phyloP scores from a whole-genome alignment of 2,329 filamentous ascomycete species.

The Xylaria hypoxylon region DNA sequence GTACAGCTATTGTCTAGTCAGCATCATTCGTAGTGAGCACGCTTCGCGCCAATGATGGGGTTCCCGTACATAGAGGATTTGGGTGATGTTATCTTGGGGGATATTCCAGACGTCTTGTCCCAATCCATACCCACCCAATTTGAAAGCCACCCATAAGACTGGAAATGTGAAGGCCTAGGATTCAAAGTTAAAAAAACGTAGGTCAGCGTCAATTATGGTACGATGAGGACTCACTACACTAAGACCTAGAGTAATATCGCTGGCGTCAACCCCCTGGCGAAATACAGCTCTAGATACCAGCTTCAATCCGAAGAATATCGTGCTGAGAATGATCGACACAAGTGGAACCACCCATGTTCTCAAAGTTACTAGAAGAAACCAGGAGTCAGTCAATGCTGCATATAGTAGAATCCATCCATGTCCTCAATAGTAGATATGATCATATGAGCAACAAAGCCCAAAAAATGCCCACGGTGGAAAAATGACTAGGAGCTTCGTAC shows the following conservation, averaged over 20 bases:
- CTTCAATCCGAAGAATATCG: constrained; percentile 23
- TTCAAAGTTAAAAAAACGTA: constrained; percentile 1
- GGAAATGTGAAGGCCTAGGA: constrained; percentile 28
- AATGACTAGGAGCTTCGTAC: constrained; percentile 12
- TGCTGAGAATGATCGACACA: constrained; percentile 26
- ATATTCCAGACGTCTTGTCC: constrained; percentile 35
- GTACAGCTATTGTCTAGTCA: constrained; percentile 25
- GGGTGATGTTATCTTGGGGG: constrained; percentile 34
- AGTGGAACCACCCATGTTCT: constrained; percentile 29
- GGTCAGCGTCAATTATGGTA: too few species aligned
- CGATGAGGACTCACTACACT: constrained; percentile 26
- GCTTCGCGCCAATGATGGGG: neutral
- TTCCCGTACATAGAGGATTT: constrained; percentile 32
- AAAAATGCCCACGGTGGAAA: neutral
- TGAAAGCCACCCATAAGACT: constrained; percentile 27
- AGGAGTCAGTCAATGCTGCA: constrained; percentile 12
- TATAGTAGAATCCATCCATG: neutral
- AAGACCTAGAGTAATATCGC: constrained; percentile 27
- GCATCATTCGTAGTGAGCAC: neutral
- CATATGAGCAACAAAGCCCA: neutral
- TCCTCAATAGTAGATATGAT: neutral
- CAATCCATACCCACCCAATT: constrained; percentile 14
- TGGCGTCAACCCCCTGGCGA: constrained; percentile 18
- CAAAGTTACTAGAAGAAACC: neutral
- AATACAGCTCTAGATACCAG: constrained; percentile 29